Conservation (phyloP, 2,329 filamentous ascomycete species). For the Phialophora expanda region DNA sequence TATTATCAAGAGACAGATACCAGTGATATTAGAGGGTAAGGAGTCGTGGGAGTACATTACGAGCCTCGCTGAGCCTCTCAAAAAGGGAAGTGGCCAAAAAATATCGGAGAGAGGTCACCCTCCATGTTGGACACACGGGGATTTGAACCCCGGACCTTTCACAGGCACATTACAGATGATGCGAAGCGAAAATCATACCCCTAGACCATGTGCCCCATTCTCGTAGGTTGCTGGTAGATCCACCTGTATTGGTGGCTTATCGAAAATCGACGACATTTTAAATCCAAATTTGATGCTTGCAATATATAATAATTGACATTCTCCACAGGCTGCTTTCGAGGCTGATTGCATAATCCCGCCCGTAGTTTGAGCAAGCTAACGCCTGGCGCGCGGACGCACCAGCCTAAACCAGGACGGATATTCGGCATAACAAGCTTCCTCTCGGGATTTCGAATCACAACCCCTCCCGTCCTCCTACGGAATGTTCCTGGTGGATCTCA, state of each 20-base stretch:
- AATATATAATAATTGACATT: no score
- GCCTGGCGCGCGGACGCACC: background rate
- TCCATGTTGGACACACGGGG: no score
- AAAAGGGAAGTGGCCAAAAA: no score
- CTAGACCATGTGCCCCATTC: slow-evolving; percentile 46
- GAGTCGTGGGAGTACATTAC: no score
- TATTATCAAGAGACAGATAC: no score
- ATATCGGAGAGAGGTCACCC: no score
- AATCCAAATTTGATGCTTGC: no score
- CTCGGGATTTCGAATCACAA: background rate
- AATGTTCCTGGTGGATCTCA: background rate
- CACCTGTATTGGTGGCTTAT: no score
- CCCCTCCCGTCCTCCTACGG: background rate
- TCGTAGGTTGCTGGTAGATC: no score
- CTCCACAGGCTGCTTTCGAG: background rate
- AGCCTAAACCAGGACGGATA: background rate
- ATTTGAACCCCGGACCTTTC: slow-evolving; percentile 51
- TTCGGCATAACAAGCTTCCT: background rate
- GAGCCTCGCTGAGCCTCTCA: no score
- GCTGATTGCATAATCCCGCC: background rate
- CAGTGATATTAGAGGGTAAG: no score
- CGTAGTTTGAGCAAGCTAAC: background rate
- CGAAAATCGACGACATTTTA: no score
- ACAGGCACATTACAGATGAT: slow-evolving; percentile 40
- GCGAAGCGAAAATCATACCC: slow-evolving; percentile 50